Conservation (phyloP, 352 stramenopile species). For the Phytophthora quininea region DNA sequence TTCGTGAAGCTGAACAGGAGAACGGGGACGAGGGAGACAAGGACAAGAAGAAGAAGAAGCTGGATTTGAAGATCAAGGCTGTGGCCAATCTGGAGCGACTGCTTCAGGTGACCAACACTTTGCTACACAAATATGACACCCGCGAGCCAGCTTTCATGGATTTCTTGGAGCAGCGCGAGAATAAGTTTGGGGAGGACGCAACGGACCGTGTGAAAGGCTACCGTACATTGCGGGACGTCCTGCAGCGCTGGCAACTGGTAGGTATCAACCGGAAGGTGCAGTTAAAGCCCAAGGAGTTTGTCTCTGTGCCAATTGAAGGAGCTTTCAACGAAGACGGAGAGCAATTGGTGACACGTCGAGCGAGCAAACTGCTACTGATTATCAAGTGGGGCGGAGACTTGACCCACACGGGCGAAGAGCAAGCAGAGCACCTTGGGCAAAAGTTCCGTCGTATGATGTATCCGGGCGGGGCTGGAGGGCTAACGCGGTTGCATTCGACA, state of each 20-base stretch:
- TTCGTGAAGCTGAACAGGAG: conserved; percentile 38
- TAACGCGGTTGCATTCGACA: conserved; percentile 98
- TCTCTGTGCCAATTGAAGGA: conserved; percentile 27
- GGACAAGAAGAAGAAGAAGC: conserved; percentile 61
- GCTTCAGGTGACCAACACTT: conserved; percentile 76
- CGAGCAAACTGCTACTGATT: conserved; percentile 96
- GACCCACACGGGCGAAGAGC: conserved; percentile 96
- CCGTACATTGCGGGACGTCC: conserved; percentile 92
- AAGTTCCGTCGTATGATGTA: conserved; percentile 91
- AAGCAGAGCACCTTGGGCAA: conserved; percentile 95
- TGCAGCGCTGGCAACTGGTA: conserved; percentile 96
- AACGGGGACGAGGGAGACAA: conserved; percentile 30
- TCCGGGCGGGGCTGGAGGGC: conserved; percentile 91
- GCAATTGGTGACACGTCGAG: conserved; percentile 32
- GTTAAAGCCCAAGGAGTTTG: conserved; percentile 80
- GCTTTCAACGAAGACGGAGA: conserved; percentile 33
- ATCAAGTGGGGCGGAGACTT: conserved; percentile 99
- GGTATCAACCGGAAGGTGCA: conserved; percentile 99
- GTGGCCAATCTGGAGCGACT: conserved; percentile 81
- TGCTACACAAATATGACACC: conserved; percentile 71
- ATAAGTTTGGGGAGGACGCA: conserved; percentile 62
- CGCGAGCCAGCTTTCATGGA: conserved; percentile 64
- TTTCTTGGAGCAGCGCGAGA: conserved; percentile 70
- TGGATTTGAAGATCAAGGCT: conserved; percentile 90
- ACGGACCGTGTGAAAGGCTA: conserved; percentile 85